Percentiles rank a stretch among this genome's conserved stretches.
phyloP scores from a whole-genome alignment of 768 basidiomycete genomes.

The Amanita exitialis region DNA sequence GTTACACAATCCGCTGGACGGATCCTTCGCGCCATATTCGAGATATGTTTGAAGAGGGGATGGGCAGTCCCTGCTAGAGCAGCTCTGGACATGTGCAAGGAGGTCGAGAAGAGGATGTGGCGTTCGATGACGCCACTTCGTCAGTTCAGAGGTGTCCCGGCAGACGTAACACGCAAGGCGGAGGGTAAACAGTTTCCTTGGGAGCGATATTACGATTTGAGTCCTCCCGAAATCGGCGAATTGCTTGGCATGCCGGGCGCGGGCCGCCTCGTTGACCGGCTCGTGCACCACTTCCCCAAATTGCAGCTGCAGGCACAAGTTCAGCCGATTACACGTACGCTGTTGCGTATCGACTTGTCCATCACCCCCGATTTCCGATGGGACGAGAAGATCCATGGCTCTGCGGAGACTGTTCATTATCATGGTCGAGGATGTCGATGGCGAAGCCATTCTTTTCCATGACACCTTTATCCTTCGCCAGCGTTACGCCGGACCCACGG shows the following conservation, averaged over 20 bases:
- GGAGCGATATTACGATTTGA: slow-evolving; percentile 95
- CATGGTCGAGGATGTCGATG: slow-evolving; percentile 94
- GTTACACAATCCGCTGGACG: slow-evolving; percentile 96
- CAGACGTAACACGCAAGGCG: slow-evolving; percentile 79
- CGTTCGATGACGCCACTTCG: slow-evolving; percentile 94
- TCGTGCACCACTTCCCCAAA: slow-evolving; percentile 96
- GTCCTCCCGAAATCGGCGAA: slow-evolving; percentile 89
- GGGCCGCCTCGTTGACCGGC: slow-evolving; percentile 81
- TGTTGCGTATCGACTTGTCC: slow-evolving; percentile 86
- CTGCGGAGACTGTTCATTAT: slow-evolving; percentile 88
- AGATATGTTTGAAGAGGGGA: slow-evolving; percentile 96
- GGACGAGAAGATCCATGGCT: slow-evolving; percentile 91
- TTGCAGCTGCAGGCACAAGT: slow-evolving; percentile 94
- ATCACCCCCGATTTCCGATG: slow-evolving; percentile 98
- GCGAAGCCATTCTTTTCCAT: slow-evolving; percentile 92
- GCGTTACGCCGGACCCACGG: slow-evolving; percentile 69
- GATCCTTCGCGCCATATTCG: slow-evolving; percentile 93
- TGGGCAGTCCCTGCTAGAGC: slow-evolving; percentile 93
- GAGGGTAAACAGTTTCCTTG: slow-evolving; percentile 99
- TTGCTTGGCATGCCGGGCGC: slow-evolving; percentile 91
- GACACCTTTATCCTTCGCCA: slow-evolving; percentile 89
- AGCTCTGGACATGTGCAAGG: slow-evolving; percentile 90
- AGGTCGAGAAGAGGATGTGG: slow-evolving; percentile 93
- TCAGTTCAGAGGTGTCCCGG: slow-evolving; percentile 88
- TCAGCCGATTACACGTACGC: slow-evolving; percentile 89